phyloP scores from a whole-genome alignment of 345 rosid species.

The Brassica rapa region DNA sequence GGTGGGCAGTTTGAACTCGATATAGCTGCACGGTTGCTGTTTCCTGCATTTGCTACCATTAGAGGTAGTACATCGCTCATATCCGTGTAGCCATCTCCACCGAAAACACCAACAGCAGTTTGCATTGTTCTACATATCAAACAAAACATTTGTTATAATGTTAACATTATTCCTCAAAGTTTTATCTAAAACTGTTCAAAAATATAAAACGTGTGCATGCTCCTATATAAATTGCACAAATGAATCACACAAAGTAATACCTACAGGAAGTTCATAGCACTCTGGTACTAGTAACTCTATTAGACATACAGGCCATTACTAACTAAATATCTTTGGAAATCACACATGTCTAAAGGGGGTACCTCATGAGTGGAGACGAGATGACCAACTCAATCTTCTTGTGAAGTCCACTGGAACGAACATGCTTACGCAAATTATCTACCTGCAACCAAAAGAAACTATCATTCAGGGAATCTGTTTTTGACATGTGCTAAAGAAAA shows the following conservation, averaged over 20 bases:
- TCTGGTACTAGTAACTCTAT: not conserved
- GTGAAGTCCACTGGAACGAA: constrained; percentile 65
- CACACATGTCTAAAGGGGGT: constrained; percentile 16
- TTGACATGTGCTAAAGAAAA: not conserved
- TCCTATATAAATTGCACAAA: too few relatives aligned
- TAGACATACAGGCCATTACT: not conserved
- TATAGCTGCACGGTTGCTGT: constrained; percentile 71
- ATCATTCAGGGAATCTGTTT: not conserved
- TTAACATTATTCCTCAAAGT: not conserved
- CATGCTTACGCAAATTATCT: constrained; percentile 85
- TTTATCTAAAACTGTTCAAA: not conserved
- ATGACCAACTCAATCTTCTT: constrained; percentile 84
- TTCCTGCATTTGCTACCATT: constrained; percentile 92
- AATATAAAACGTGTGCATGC: too few relatives aligned
- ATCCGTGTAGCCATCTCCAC: constrained; percentile 75
- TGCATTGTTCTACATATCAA: constrained; percentile 71
- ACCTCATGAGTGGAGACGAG: constrained; percentile 83
- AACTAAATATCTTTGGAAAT: not conserved
- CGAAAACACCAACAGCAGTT: constrained; percentile 97
- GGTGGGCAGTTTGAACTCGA: constrained; percentile 85
- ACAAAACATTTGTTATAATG: not conserved
- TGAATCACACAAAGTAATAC: too few relatives aligned
- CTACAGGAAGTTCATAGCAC: not conserved
- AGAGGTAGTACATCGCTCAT: constrained; percentile 67
- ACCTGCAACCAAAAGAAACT: constrained; percentile 53